phyloP scores from a whole-genome alignment of 2,329 filamentous ascomycete genomes.

The Trichoderma cornu-damae region DNA sequence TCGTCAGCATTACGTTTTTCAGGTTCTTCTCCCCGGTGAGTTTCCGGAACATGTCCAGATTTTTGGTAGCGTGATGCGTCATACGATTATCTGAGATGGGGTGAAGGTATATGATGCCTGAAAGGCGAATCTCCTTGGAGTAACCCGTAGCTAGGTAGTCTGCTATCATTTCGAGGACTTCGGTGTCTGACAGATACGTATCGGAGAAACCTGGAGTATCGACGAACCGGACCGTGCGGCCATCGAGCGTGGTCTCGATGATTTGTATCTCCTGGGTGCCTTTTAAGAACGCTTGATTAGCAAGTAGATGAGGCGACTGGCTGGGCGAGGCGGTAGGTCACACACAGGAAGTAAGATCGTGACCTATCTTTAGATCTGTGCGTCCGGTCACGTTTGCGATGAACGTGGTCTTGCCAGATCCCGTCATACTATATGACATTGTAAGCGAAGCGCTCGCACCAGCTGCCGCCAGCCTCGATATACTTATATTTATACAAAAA shows the following conservation, averaged over 20 bases:
- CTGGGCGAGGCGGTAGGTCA: accelerated
- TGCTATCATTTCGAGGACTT: slow-evolving; percentile 37
- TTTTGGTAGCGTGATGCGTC: slow-evolving; percentile 32
- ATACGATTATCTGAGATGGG: slow-evolving; percentile 34
- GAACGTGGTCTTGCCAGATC: slow-evolving; percentile 31
- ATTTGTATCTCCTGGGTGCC: slow-evolving; percentile 8
- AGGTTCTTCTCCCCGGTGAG: slow-evolving; percentile 34
- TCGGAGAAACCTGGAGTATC: slow-evolving; percentile 44
- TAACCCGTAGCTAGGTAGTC: slow-evolving; percentile 30
- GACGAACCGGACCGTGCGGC: slow-evolving; percentile 26
- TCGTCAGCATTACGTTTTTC: slow-evolving; percentile 33
- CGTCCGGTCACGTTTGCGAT: slow-evolving; percentile 25
- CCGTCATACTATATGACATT: slow-evolving; percentile 22
- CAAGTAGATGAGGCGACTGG: neutral
- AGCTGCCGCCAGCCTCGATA: too few species aligned
- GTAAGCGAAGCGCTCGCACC: neutral
- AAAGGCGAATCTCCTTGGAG: slow-evolving; percentile 24
- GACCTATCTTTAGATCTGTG: slow-evolving; percentile 23
- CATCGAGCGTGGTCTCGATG: neutral
- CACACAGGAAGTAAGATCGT: slow-evolving; percentile 21
- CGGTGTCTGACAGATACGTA: slow-evolving; percentile 35
- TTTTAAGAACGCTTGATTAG: neutral
- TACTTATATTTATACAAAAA: neutral
- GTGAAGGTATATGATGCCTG: slow-evolving; percentile 39
- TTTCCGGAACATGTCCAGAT: slow-evolving; percentile 36